These are phyloP conservation scores for Neofusicoccum ribis DNA, from an alignment of 2,329 filamentous ascomycete genomes.

Conservation along the genomic window DNA sequence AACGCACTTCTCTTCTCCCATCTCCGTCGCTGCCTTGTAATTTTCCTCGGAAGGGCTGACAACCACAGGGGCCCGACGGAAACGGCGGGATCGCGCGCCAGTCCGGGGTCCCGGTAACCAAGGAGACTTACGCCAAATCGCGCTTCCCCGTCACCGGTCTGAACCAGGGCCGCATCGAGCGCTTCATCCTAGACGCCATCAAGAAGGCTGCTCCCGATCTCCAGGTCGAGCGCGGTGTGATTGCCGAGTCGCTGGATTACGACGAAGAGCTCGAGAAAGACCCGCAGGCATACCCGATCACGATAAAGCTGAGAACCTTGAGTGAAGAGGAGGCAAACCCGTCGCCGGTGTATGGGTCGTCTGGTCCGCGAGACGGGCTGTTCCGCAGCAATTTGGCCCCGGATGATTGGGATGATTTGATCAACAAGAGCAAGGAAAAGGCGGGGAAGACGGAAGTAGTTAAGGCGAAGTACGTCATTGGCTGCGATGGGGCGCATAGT, in stretches of 20 bases:
- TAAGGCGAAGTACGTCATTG: slow-evolving; percentile 42
- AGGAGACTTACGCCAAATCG: too few relatives aligned
- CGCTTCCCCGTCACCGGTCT: too few relatives aligned
- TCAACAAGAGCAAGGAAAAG: background rate
- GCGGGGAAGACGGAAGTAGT: slow-evolving; percentile 21
- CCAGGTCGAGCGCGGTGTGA: background rate
- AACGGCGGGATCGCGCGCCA: too few relatives aligned
- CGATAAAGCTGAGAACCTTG: background rate
- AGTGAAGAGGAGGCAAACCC: background rate
- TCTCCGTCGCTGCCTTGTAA: too few relatives aligned
- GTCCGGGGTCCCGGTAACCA: too few relatives aligned
- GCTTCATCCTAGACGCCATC: background rate
- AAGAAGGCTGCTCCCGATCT: background rate
- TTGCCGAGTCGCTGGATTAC: background rate
- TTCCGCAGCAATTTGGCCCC: background rate
- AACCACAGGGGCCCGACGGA: too few relatives aligned
- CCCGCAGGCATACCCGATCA: background rate
- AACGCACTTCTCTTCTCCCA: too few relatives aligned
- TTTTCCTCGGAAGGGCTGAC: too few relatives aligned
- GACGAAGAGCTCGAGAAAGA: slow-evolving; percentile 51
- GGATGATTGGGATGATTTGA: background rate
- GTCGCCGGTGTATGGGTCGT: background rate
- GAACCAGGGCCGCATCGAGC: background rate
- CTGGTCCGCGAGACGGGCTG: background rate
- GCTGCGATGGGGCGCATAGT: slow-evolving; percentile 57